Percentiles rank a stretch among this genome's conserved stretches.
These are phyloP conservation scores for Lumnitzera littorea DNA, from an alignment of 345 rosid species.

Conservation along the genomic window DNA sequence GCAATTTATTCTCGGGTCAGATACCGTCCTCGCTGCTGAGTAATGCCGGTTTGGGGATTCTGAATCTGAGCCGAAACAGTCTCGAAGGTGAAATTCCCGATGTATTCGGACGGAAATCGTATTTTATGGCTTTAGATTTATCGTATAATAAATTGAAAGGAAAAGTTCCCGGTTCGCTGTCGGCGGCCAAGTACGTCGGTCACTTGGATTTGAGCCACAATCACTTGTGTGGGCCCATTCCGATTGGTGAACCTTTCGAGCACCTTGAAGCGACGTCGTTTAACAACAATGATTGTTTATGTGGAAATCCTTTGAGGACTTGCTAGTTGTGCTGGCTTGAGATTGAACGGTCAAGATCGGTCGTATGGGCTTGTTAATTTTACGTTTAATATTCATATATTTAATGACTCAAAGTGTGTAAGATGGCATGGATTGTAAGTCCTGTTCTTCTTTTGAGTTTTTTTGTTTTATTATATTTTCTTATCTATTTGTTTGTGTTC, in stretches of 20 bases:
- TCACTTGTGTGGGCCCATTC: constrained; percentile 83
- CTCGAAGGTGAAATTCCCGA: constrained; percentile 77
- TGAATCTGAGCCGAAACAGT: constrained; percentile 71
- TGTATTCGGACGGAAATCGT: constrained; percentile 57
- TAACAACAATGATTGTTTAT: constrained; percentile 60
- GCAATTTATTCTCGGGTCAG: constrained; percentile 50
- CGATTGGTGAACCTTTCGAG: constrained; percentile 72
- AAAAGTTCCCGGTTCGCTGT: constrained; percentile 51
- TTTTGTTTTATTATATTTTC: too few species aligned
- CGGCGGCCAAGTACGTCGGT: constrained; percentile 57
- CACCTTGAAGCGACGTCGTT: constrained; percentile 66
- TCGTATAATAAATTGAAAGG: constrained; percentile 66
- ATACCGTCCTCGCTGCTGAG: constrained; percentile 49
- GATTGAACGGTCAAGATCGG: not conserved
- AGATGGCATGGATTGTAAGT: too few species aligned
- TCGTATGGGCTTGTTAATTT: too few species aligned
- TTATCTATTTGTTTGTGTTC: too few species aligned
- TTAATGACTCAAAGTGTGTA: too few species aligned
- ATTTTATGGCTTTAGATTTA: constrained; percentile 72
- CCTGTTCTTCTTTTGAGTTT: too few species aligned
- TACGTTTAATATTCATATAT: too few species aligned
- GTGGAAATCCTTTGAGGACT: constrained; percentile 71
- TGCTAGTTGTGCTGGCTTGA: constrained; percentile 24
- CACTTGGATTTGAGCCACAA: constrained; percentile 86
- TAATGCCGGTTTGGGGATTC: constrained; percentile 48